phyloP scores from a whole-genome alignment of 1,284 basidiomycete genomes.

The Fomitiporia mediterranea region DNA sequence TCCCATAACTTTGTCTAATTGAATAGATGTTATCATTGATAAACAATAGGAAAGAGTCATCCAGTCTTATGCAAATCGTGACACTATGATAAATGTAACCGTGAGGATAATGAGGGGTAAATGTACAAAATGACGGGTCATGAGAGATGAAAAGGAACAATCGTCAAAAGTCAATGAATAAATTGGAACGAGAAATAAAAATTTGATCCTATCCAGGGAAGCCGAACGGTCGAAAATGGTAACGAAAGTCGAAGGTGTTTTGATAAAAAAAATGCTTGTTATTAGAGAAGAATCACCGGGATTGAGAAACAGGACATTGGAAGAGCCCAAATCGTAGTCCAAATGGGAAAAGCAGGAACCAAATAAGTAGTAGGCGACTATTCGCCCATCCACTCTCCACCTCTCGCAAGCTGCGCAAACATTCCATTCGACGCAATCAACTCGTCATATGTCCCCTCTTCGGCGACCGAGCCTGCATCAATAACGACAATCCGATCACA shows the following conservation, averaged over 20 bases:
- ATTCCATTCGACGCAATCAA: conserved; percentile 66
- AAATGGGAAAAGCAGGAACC: no score
- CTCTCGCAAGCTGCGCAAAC: conserved; percentile 79
- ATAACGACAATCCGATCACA: conserved; percentile 89
- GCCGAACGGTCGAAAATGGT: neutral
- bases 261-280: conserved; percentile 1
- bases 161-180: neutral
- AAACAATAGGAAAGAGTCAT: no score
- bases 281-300: no score
- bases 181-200: no score
- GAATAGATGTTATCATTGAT: no score
- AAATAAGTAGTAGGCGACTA: conserved; percentile 26
- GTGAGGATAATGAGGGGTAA: no score
- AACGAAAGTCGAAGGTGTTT: neutral
- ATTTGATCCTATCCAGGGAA: no score
- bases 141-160: neutral
- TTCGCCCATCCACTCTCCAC: conserved; percentile 77
- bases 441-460: conserved; percentile 75
- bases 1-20: no score
- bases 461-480: conserved; percentile 69
- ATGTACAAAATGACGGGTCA: conserved; percentile 1
- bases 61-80: no score
- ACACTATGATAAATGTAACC: no score
- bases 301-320: neutral
- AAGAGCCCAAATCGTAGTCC: no score